A percentile compares a stretch with the other conserved stretches of the same genome.
Evolutionary conservation across 106 monocot species (phyloP).

Genomic region (Phalaenopsis equestris): DNA sequence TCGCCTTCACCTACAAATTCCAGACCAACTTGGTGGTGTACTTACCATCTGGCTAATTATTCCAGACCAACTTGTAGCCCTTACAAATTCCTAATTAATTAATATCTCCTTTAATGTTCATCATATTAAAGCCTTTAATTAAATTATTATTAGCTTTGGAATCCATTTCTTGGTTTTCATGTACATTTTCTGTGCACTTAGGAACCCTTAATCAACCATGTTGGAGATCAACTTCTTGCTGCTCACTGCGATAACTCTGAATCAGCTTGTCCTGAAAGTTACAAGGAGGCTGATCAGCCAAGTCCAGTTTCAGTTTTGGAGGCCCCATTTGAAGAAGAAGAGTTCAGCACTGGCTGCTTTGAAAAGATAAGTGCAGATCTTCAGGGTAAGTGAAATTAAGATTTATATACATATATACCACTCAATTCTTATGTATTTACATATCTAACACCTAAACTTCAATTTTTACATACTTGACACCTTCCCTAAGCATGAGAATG

Average conservation of each 20-base stretch:
- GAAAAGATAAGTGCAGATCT: conserved; percentile 65
- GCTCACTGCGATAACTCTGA: not conserved
- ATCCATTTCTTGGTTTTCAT: not conserved
- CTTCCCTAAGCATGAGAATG: too few species aligned
- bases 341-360: conserved; percentile 42
- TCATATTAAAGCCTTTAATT: too few species aligned
- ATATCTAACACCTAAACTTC: too few species aligned
- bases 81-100: too few species aligned
- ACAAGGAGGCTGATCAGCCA: conserved; percentile 43
- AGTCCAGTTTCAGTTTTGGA: conserved; percentile 76
- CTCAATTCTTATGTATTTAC: too few species aligned
- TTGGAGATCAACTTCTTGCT: not conserved
- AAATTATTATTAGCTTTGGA: not conserved
- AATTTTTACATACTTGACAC: too few species aligned
- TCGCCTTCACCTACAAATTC: too few species aligned
- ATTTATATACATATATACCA: too few species aligned
- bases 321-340: conserved; percentile 30
- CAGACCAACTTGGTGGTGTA: too few species aligned
- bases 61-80: too few species aligned
- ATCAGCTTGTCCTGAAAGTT: conserved; percentile 2
- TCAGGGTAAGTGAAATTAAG: conserved; percentile 33
- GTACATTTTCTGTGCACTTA: not conserved
- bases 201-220: not conserved
- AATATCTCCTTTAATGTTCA: too few species aligned
- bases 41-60: too few species aligned